phyloP scores from a whole-genome alignment of 805 yeast genomes.

The Zygosaccharomyces lentus region DNA sequence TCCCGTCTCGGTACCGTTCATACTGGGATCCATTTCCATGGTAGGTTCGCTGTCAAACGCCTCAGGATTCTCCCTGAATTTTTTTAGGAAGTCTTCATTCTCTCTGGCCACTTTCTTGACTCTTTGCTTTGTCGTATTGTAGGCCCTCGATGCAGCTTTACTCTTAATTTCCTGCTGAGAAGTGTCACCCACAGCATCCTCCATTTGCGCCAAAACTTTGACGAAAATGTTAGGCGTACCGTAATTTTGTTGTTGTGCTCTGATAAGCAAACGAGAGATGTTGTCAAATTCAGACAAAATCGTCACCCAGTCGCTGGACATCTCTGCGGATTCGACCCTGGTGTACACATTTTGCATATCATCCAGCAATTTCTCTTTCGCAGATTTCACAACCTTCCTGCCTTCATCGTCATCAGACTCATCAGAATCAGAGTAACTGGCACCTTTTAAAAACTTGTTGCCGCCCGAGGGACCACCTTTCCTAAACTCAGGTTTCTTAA shows the following conservation, averaged over 20 bases:
- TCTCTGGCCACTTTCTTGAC: constrained; percentile 76
- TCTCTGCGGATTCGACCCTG: constrained; percentile 62
- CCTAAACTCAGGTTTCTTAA: constrained; percentile 39
- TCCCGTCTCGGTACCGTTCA: constrained; percentile 23
- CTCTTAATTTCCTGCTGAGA: constrained; percentile 63
- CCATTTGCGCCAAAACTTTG: constrained; percentile 64
- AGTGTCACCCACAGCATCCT: constrained; percentile 57
- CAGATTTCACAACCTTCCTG: constrained; percentile 83
- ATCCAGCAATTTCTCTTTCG: constrained; percentile 86
- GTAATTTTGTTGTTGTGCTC: constrained; percentile 68
- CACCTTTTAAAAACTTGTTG: constrained; percentile 36
- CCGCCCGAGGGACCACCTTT: constrained; percentile 32
- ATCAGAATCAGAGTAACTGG: constrained; percentile 38
- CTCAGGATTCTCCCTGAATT: constrained; percentile 67
- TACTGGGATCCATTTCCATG: constrained; percentile 28
- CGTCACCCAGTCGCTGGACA: constrained; percentile 73
- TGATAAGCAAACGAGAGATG: constrained; percentile 59
- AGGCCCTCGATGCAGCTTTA: constrained; percentile 82
- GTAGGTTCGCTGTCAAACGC: constrained; percentile 56
- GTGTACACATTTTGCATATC: constrained; percentile 70
- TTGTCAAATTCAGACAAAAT: constrained; percentile 76
- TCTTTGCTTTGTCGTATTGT: constrained; percentile 84
- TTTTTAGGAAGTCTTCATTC: constrained; percentile 52
- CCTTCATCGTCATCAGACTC: constrained; percentile 59
- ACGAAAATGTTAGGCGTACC: constrained; percentile 70